Base-by-base conservation (phyloP, 2,329 filamentous ascomycete genomes). In the Conoideocrella luteorostrata region DNA sequence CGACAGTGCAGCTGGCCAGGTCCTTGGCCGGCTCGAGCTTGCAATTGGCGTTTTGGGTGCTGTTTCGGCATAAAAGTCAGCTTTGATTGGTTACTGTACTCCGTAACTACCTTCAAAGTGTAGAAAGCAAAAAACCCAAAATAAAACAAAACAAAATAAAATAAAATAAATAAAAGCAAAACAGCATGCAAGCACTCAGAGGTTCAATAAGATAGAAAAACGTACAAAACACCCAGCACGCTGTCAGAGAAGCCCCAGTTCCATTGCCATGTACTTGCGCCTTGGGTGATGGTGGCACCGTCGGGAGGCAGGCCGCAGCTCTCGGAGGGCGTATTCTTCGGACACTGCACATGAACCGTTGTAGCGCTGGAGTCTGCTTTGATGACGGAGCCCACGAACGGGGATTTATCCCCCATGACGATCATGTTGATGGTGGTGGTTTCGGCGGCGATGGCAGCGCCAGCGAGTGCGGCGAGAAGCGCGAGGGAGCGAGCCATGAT, bases 301-400 rank as follows among this genome's bases (percentile, higher is more conserved):
- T 7, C 18, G 6, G 4, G n/a, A 7, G 18, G 26, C 23, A 38
- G 2, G 6, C 54, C 54, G 44, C 62, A 66, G 5, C 59, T 54
- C 15, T 48, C 48, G 5, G 42, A 20, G 24, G 48, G 41, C 28
- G 45, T 45, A 17, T 37, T 41, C 20, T 47, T 26, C 4, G 49
- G 42, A 45, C 63, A 67, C 20, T 44, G 44, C 18, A 64, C 35
- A 36, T 50, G 51, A 36, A 56, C 52, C 3, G 63, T 67, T 2
- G 63, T 65, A 36, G 56, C 53, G 7, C 39, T 47, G 9, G 35
- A 41, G 26, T 56, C 54, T 45, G 49, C 61, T 7, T 47, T 50
- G 32, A 64, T 37, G 41, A 65, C 49, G n/a, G 62, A 63, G 24
- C 53, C 63, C 7, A 52, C 52, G 11, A 60, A 38, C 9, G 41